phyloP scores from a whole-genome alignment of 352 stramenopile genomes.

The Pythium myriotylum region DNA sequence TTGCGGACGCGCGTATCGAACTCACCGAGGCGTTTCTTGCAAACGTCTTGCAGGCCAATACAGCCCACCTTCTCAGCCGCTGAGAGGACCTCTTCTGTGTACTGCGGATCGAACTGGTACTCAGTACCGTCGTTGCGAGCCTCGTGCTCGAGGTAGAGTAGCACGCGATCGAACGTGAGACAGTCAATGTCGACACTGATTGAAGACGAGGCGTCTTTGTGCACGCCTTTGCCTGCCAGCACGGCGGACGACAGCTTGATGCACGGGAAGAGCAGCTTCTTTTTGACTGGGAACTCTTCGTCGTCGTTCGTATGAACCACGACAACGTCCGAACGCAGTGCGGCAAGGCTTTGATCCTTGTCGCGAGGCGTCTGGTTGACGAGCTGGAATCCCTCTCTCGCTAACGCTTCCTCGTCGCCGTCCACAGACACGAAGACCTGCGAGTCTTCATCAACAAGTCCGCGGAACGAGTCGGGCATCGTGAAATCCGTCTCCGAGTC shows the following conservation, averaged over 20 bases:
- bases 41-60: slow-evolving; percentile 77
- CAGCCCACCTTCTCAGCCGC: slow-evolving; percentile 74
- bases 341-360: slow-evolving; percentile 33
- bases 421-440: slow-evolving; percentile 67
- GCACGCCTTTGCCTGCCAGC: slow-evolving; percentile 67
- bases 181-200: slow-evolving; percentile 85
- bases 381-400: slow-evolving; percentile 38
- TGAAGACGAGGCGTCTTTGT: slow-evolving; percentile 66
- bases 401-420: slow-evolving; percentile 28
- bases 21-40: slow-evolving; percentile 65
- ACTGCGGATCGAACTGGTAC: slow-evolving; percentile 82
- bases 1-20: slow-evolving; percentile 85
- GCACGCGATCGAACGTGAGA: slow-evolving; percentile 87
- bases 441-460: slow-evolving; percentile 58
- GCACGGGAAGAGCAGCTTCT: slow-evolving; percentile 88
- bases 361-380: slow-evolving; percentile 35
- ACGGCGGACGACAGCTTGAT: slow-evolving; percentile 87
- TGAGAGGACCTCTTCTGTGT: slow-evolving; percentile 71
- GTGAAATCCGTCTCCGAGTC: slow-evolving; percentile 81
- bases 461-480: slow-evolving; percentile 84
- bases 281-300: slow-evolving; percentile 90
- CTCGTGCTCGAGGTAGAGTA: slow-evolving; percentile 88
- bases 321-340: slow-evolving; percentile 72
- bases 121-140: slow-evolving; percentile 58
- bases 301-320: slow-evolving; percentile 81